phyloP scores from a whole-genome alignment of 306 rosid species.

The Vigna angularis region DNA sequence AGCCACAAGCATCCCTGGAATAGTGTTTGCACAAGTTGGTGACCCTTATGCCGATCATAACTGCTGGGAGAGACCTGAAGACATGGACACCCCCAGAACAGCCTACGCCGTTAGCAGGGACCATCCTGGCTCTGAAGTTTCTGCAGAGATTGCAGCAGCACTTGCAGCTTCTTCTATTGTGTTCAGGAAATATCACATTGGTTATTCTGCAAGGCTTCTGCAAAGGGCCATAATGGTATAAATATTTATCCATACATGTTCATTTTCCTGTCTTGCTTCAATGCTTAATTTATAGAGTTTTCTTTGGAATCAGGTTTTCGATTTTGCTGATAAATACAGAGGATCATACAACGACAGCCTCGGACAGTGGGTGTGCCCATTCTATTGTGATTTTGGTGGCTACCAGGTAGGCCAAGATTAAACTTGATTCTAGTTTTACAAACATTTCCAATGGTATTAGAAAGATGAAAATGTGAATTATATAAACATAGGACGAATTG shows the following conservation, averaged over 20 bases:
- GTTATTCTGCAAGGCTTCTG: constrained; percentile 52
- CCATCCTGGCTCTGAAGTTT: constrained; percentile 59
- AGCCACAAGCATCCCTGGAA: constrained; percentile 47
- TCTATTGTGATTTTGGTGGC: constrained; percentile 62
- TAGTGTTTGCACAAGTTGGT: constrained; percentile 59
- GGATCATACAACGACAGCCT: constrained; percentile 65
- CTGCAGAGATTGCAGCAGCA: constrained; percentile 60
- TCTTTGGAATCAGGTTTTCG: constrained; percentile 49
- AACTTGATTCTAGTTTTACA: too few species aligned
- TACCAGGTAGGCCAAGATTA: constrained; percentile 47
- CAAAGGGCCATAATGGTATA: constrained; percentile 52
- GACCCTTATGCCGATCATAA: constrained; percentile 56
- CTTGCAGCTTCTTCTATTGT: constrained; percentile 67
- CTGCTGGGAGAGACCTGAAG: constrained; percentile 77
- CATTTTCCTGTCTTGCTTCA: too few species aligned
- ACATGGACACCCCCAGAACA: constrained; percentile 64
- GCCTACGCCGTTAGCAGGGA: constrained; percentile 41
- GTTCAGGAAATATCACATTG: constrained; percentile 10
- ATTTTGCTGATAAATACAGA: constrained; percentile 56
- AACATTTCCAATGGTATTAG: not conserved
- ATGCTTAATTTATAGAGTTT: not conserved
- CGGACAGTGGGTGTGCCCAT: constrained; percentile 57
- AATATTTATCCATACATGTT: too few species aligned
- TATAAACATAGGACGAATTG: constrained; percentile 53
- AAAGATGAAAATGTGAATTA: not conserved